A percentile compares a stretch with the other conserved stretches of the same genome.
These are phyloP conservation scores for Talaromyces trachyspermus DNA, from an alignment of 495 filamentous ascomycete species.

Conservation along the genomic window DNA sequence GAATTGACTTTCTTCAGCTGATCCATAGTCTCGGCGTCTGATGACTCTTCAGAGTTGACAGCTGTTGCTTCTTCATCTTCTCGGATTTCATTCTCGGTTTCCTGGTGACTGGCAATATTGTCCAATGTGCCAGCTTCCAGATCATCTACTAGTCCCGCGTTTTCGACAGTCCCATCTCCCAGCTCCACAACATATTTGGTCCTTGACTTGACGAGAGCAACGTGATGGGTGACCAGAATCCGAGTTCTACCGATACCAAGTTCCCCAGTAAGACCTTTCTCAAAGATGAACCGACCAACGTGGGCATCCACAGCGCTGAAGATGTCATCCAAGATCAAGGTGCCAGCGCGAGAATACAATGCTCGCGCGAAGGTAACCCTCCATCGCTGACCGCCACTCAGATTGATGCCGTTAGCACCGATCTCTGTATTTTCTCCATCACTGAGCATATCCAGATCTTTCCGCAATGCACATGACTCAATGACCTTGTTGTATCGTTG, in stretches of 20 bases:
- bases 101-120: conserved; percentile 2
- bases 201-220: conserved; percentile 59
- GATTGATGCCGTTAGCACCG: conserved; percentile 70
- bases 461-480: conserved; percentile 57
- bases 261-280: conserved; percentile 61
- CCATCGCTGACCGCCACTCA: conserved; percentile 75
- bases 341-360: conserved; percentile 71
- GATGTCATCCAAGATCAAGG: conserved; percentile 72
- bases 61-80: conserved; percentile 3
- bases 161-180: conserved; percentile 52
- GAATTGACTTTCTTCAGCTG: conserved; percentile 12
- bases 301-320: conserved; percentile 61
- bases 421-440: conserved; percentile 73
- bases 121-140: conserved; percentile 18
- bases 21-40: conserved; percentile 11
- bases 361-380: conserved; percentile 68
- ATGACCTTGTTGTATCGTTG: conserved; percentile 58
- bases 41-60: conserved; percentile 4
- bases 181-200: conserved; percentile 64
- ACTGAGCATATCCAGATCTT: conserved; percentile 62
- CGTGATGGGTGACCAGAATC: conserved; percentile 73
- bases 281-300: conserved; percentile 67
- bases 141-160: conserved; percentile 53
- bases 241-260: conserved; percentile 60
- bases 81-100: neutral